Evolutionary conservation across 306 rosid species (phyloP).

Genomic region (Cucumis melo): DNA sequence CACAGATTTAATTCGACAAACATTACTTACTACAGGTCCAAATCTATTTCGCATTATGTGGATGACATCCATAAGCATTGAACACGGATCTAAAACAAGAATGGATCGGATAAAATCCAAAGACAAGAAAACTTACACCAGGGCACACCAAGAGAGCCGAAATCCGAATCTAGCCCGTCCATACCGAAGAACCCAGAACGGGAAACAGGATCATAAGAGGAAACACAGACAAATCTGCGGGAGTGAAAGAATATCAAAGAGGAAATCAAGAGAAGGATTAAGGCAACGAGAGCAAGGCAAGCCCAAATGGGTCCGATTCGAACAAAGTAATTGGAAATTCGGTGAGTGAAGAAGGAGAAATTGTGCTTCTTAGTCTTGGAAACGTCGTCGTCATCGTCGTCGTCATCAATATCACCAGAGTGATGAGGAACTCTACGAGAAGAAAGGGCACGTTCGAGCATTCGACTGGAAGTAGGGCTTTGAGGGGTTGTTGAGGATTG

Average conservation of each 20-base stretch:
- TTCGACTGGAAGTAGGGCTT: constrained; percentile 17
- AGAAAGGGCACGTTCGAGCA: constrained; percentile 59
- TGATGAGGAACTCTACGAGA: constrained; percentile 49
- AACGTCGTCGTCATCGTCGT: constrained; percentile 14
- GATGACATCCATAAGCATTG: neutral
- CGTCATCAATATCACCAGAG: constrained; percentile 15
- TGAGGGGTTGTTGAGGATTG: constrained; percentile 9
- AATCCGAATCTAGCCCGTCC: constrained; percentile 77
- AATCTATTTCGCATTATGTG: neutral
- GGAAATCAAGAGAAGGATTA: constrained; percentile 22
- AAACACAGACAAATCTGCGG: constrained; percentile 69
- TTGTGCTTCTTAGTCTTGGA: constrained; percentile 55
- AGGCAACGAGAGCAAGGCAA: constrained; percentile 21
- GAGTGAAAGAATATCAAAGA: constrained; percentile 38
- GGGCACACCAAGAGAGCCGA: constrained; percentile 93
- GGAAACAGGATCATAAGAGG: constrained; percentile 36
- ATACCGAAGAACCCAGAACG: constrained; percentile 56
- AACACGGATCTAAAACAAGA: neutral
- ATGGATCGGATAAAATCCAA: constrained; percentile 11
- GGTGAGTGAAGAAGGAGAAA: constrained; percentile 28
- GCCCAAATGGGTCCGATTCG: constrained; percentile 32
- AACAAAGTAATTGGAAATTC: constrained; percentile 36
- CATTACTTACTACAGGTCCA: neutral
- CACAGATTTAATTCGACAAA: neutral
- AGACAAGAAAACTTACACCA: constrained; percentile 62